These are phyloP conservation scores for Verticillium nonalfalfae DNA, from an alignment of 2,329 filamentous ascomycete species.

Conservation along the genomic window DNA sequence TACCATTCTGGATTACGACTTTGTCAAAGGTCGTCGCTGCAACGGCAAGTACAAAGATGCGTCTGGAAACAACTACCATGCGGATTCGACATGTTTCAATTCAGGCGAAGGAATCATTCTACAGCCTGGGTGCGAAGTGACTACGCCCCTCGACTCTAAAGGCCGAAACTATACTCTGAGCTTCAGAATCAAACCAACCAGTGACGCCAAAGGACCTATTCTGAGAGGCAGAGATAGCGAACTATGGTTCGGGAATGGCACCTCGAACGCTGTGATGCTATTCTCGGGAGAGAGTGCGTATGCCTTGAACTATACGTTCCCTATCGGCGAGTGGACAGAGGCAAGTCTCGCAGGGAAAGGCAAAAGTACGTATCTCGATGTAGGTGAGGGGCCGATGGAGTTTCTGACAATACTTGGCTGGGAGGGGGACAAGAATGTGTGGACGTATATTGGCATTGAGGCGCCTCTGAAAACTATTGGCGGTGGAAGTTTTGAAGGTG, in stretches of 20 bases:
- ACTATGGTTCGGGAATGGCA: conserved; percentile 10
- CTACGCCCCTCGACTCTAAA: conserved; percentile 43
- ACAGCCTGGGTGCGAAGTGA: conserved; percentile 29
- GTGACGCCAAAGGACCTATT: conserved; percentile 5
- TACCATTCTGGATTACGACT: conserved; percentile 12
- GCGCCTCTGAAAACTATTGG: conserved; percentile 7
- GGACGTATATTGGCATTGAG: conserved; percentile 8
- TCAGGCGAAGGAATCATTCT: conserved; percentile 19
- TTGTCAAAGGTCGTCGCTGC: conserved; percentile 1
- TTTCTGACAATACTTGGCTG: conserved; percentile 9
- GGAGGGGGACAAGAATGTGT: conserved; percentile 6
- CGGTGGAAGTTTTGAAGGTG: conserved; percentile 6
- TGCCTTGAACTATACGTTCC: conserved; percentile 11
- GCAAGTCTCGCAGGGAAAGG: conserved; percentile 6
- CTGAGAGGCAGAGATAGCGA: conserved; percentile 10
- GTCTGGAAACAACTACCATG: conserved; percentile 15
- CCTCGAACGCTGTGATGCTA: conserved; percentile 8
- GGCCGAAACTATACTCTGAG: conserved; percentile 50
- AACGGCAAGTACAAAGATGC: conserved; percentile 9
- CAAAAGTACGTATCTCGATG: conserved; percentile 7
- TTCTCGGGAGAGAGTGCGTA: conserved; percentile 10
- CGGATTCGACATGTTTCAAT: not conserved
- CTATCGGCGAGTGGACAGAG: conserved; percentile 9
- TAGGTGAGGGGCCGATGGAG: conserved; percentile 7
- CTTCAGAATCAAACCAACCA: conserved; percentile 26